These are phyloP conservation scores for Dichomitus squalens DNA, from an alignment of 1,284 basidiomycete species.

Conservation along the genomic window DNA sequence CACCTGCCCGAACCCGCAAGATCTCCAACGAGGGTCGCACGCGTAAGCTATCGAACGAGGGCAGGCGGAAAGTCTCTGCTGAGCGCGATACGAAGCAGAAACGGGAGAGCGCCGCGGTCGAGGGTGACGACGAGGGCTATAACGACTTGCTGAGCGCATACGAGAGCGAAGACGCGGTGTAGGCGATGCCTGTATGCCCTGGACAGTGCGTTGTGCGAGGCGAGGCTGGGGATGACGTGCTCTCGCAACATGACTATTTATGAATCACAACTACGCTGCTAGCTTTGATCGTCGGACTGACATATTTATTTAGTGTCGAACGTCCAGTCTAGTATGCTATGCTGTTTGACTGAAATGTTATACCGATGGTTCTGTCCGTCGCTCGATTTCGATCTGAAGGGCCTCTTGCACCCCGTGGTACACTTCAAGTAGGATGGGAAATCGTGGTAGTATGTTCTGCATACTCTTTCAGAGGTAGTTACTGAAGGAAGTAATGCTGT, in stretches of 20 bases:
- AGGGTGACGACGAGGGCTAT: constrained; percentile 79
- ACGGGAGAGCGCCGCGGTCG: constrained; percentile 65
- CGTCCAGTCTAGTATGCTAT: background rate
- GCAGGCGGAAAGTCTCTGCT: constrained; percentile 41
- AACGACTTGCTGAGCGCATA: constrained; percentile 77
- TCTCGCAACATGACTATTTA: background rate
- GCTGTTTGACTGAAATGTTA: background rate
- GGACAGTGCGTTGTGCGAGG: background rate
- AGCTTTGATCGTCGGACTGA: background rate
- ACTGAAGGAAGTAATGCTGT: background rate
- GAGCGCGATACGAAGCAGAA: constrained; percentile 41
- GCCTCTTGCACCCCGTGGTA: constrained; percentile 57
- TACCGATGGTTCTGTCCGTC: background rate
- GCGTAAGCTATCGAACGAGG: constrained; percentile 36
- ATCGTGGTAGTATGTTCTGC: constrained; percentile 66
- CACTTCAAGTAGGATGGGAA: constrained; percentile 59
- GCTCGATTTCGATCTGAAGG: constrained; percentile 9
- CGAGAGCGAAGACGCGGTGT: constrained; percentile 70
- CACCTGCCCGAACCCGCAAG: constrained; percentile 33
- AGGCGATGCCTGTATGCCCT: constrained; percentile 1
- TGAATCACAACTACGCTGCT: background rate
- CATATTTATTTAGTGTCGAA: background rate
- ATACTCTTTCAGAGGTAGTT: background rate
- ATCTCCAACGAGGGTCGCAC: constrained; percentile 29
- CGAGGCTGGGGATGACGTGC: background rate